These are phyloP conservation scores for Phytophthora litchii DNA, from an alignment of 352 stramenopile genomes.

Conservation along the genomic window DNA sequence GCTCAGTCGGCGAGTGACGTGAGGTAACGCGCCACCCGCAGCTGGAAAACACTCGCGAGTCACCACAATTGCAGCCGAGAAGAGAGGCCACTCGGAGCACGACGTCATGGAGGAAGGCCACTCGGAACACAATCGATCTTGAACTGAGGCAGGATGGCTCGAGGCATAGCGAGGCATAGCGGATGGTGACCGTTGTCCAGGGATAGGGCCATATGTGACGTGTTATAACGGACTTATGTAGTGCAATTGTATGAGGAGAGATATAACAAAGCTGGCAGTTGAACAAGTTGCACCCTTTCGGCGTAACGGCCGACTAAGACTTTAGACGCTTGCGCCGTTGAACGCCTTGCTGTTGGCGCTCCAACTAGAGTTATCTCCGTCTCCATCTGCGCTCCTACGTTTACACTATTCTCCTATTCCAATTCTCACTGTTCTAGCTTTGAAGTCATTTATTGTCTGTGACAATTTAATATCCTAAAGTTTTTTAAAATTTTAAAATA, in stretches of 20 bases:
- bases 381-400: too few species aligned
- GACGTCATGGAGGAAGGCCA: slow-evolving; percentile 11
- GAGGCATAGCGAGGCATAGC: slow-evolving; percentile 3
- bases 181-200: slow-evolving; percentile 20
- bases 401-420: too few species aligned
- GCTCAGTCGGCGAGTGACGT: slow-evolving; percentile 23
- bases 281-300: slow-evolving; percentile 4
- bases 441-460: too few species aligned
- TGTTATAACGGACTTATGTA: slow-evolving; percentile 11
- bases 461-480: too few species aligned
- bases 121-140: slow-evolving; percentile 18
- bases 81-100: slow-evolving; percentile 12
- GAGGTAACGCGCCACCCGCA: slow-evolving; percentile 12
- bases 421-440: too few species aligned
- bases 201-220: slow-evolving; percentile 14
- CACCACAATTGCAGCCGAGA: slow-evolving; percentile 18
- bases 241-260: not conserved
- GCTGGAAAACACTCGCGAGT: slow-evolving; percentile 25
- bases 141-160: slow-evolving; percentile 9
- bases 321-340: too few species aligned
- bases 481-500: too few species aligned
- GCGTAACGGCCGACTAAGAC: slow-evolving; percentile 8
- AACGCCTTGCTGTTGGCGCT: too few species aligned
- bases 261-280: not conserved
- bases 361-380: too few species aligned